Conservation (phyloP, 1,284 basidiomycete species). For the Schizophyllum amplum region DNA sequence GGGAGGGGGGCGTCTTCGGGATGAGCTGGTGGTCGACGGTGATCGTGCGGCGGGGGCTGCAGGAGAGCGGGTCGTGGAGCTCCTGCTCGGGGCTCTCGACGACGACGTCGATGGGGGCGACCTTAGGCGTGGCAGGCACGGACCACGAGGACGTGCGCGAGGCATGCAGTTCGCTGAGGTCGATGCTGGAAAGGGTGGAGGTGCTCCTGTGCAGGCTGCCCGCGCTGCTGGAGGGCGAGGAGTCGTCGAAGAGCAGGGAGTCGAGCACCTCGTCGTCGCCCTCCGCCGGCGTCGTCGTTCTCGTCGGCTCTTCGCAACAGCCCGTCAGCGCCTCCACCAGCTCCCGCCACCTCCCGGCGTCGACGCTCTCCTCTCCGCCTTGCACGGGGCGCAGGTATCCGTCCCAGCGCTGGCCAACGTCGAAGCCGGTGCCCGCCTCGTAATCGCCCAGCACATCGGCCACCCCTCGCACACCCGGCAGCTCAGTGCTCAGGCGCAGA, state of each 20-base stretch:
- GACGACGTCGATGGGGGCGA: slow-evolving; percentile 20
- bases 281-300: not conserved
- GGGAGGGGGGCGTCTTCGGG: slow-evolving; percentile 15
- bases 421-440: not conserved
- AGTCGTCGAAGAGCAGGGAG: not conserved
- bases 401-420: not conserved
- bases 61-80: not conserved
- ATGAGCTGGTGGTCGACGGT: slow-evolving; percentile 19
- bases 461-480: not conserved
- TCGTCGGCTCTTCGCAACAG: not conserved
- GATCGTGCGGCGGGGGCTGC: not conserved
- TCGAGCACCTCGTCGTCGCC: not conserved
- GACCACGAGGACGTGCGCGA: slow-evolving; percentile 27
- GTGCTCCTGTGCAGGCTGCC: slow-evolving; percentile 21
- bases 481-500: not conserved
- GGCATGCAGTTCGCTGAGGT: slow-evolving; percentile 24
- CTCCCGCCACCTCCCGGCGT: not conserved
- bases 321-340: not conserved
- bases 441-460: not conserved
- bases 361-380: not conserved
- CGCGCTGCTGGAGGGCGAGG: not conserved
- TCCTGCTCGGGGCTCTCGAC: slow-evolving; percentile 1
- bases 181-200: slow-evolving; percentile 27
- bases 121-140: slow-evolving; percentile 24
- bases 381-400: not conserved